These are phyloP conservation scores for Pseudophaeomoniella oleicola DNA, from an alignment of 2,329 filamentous ascomycete species.

Conservation along the genomic window DNA sequence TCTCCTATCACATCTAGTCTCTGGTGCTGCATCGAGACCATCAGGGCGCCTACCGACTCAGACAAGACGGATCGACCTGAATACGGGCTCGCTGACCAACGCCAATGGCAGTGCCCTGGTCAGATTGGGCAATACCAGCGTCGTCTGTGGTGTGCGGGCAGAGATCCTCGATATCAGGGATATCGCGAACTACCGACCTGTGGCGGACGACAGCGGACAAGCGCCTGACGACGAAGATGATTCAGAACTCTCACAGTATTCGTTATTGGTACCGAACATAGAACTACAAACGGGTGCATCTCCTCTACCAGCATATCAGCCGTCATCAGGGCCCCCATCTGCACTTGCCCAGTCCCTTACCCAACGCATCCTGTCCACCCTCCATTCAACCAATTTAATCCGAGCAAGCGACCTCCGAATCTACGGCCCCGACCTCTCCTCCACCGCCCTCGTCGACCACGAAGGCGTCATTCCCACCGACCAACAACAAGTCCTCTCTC, in stretches of 20 bases:
- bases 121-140: constrained; percentile 74
- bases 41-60: constrained; percentile 63
- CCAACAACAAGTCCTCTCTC: constrained; percentile 14
- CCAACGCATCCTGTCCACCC: constrained; percentile 60
- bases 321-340: constrained; percentile 45
- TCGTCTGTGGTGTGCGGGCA: constrained; percentile 82
- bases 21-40: constrained; percentile 41
- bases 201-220: constrained; percentile 5
- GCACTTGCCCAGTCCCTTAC: constrained; percentile 72
- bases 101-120: constrained; percentile 83
- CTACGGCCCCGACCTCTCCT: constrained; percentile 33
- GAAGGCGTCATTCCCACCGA: constrained; percentile 17
- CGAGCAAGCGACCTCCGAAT: constrained; percentile 57
- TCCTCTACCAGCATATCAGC: constrained; percentile 56
- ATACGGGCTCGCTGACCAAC: constrained; percentile 73
- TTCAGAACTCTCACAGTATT: constrained; percentile 28
- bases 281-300: constrained; percentile 85
- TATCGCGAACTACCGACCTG: constrained; percentile 49
- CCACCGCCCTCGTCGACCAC: constrained; percentile 26
- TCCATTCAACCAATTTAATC: constrained; percentile 58
- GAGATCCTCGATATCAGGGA: constrained; percentile 67
- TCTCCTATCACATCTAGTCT: constrained; percentile 1
- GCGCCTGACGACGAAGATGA: constrained; percentile 36
- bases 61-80: constrained; percentile 58
- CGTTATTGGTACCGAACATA: constrained; percentile 82